Base-by-base conservation (phyloP, 2,329 filamentous ascomycete genomes). In the Karstenula rhodostoma region DNA sequence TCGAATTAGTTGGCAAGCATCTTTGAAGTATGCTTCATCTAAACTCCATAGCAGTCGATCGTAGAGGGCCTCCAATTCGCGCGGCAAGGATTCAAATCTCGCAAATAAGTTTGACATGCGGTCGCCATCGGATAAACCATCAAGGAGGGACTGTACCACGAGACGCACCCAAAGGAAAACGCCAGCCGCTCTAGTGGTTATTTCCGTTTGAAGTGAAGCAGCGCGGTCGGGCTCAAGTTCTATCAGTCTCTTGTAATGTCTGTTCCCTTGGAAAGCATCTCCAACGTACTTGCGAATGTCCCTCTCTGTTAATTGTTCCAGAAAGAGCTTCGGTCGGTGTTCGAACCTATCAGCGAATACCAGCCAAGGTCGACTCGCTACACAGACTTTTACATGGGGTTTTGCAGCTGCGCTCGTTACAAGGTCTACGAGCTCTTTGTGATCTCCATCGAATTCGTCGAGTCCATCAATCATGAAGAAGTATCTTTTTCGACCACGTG, bases 401-500 rank as follows among this genome's bases (percentile, higher is more conserved):
- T 42, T 37, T 1, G 33, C 35, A 23, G 51, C 42, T 12, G 61
- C 22, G 12, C 44, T 48, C 10, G 25, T 19, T 12, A 67, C 23
- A 13, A 59, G 64, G 12, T 53, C 13, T 4, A 58, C 17, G 6
- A 67, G 12, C 9, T 64, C 58, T 19, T 19, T 40, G 29, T 66
- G 58, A 27, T 67, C 61, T 9, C 64, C 66, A 9, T 67, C 59
- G 23, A 63, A 65, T 37, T 70, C 69, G 37, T 71, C 67, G 3
- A 71, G 32, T 0, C 65, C 67, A 40, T 69, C 67, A 13, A 70
- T 60, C 47, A 71, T 60, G 25, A 71, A 56, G 23, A 52, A 56
- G 2, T 66, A n/a, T 29, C 58, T 60, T 17, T 64, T 37, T 37
- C 53, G 55, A 15, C 22, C 23, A 13, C 17, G 3, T 3, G 15